These are phyloP conservation scores for Debaryomycetaceae sp. DNA, from an alignment of 1,139 yeast species.

Conservation along the genomic window DNA sequence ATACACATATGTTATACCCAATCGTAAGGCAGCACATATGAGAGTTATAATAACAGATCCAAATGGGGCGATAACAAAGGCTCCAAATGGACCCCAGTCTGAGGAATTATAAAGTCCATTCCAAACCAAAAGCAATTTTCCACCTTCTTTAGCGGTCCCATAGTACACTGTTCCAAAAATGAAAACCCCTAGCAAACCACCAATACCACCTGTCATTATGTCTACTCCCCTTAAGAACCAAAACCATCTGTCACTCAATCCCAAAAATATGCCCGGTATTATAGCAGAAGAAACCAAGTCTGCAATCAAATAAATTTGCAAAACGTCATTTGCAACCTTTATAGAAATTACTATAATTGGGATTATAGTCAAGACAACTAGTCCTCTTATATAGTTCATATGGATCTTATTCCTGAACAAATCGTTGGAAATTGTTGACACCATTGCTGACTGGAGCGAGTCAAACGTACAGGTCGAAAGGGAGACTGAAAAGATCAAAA, in stretches of 20 bases:
- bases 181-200: constrained; percentile 77
- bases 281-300: constrained; percentile 86
- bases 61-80: constrained; percentile 86
- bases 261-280: constrained; percentile 81
- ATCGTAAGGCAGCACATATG: constrained; percentile 50
- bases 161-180: constrained; percentile 82
- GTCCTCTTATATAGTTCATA: constrained; percentile 61
- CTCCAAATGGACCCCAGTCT: constrained; percentile 96
- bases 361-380: constrained; percentile 73
- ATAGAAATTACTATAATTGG: constrained; percentile 85
- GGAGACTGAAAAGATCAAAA: constrained; percentile 67
- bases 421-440: constrained; percentile 86
- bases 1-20: constrained; percentile 31
- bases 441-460: constrained; percentile 84
- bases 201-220: constrained; percentile 77
- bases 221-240: constrained; percentile 79
- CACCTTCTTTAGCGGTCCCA: constrained; percentile 70
- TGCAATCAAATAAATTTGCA: constrained; percentile 86
- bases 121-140: constrained; percentile 63
- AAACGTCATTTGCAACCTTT: constrained; percentile 73
- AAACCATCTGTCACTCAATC: constrained; percentile 59
- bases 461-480: constrained; percentile 89
- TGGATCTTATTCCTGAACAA: constrained; percentile 77
- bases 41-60: constrained; percentile 68
- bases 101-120: constrained; percentile 72